These are phyloP conservation scores for Aegle marmelos DNA, from an alignment of 345 rosid species.

Conservation along the genomic window DNA sequence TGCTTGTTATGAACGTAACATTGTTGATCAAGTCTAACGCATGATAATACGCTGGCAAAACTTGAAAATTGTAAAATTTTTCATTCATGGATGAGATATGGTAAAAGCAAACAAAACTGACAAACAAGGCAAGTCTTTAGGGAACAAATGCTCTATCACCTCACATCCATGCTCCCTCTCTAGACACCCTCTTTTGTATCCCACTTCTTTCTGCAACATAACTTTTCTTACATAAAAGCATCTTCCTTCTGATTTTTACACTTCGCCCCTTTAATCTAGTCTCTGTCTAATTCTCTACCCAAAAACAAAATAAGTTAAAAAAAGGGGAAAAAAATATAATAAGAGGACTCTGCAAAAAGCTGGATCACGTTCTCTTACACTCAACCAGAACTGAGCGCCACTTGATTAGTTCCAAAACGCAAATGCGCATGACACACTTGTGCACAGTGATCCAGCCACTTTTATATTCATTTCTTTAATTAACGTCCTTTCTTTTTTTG, in stretches of 20 bases:
- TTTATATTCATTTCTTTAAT: background rate
- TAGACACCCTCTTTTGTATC: background rate
- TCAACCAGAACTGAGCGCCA: conserved; percentile 1
- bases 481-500: background rate
- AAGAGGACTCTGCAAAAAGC: background rate
- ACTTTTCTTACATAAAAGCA: background rate
- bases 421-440: background rate
- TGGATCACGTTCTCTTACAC: background rate
- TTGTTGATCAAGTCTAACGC: no score
- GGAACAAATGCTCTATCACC: conserved; percentile 2
- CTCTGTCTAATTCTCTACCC: background rate
- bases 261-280: background rate
- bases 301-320: background rate
- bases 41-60: no score
- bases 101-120: background rate
- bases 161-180: background rate
- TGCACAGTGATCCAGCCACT: background rate
- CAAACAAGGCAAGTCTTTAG: background rate
- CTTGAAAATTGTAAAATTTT: background rate
- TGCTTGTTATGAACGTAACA: no score
- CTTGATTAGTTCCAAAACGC: conserved; percentile 12
- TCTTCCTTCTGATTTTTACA: conserved; percentile 6
- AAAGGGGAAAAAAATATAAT: no score
- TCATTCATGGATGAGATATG: background rate
- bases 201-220: background rate